Evolutionary conservation across 306 rosid genomes (phyloP).

Genomic region (Amphicarpaea edgeworthii): DNA sequence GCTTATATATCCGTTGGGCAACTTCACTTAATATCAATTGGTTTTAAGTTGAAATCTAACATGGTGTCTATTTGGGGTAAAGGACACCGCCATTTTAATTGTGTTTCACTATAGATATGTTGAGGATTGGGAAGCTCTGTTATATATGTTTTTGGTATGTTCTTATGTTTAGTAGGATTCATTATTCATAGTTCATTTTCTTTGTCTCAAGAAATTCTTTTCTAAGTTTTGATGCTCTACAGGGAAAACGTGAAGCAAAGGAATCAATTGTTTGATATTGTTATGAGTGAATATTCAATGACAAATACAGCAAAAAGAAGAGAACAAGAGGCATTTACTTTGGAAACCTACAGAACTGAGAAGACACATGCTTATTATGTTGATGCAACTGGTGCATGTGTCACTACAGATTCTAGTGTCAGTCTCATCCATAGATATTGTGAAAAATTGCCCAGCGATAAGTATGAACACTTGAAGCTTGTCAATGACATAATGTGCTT

Average conservation of each 20-base stretch:
- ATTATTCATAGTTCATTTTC: background rate
- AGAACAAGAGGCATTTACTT: slow-evolving; percentile 52
- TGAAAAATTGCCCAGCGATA: slow-evolving; percentile 63
- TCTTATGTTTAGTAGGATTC: background rate
- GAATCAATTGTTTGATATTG: slow-evolving; percentile 61
- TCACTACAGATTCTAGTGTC: slow-evolving; percentile 68
- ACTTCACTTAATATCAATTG: too few relatives aligned
- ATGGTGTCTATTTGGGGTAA: background rate
- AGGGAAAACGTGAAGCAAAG: slow-evolving; percentile 73
- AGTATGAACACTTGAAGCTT: slow-evolving; percentile 46
- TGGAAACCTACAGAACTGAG: slow-evolving; percentile 41
- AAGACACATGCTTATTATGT: slow-evolving; percentile 54
- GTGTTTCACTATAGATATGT: too few relatives aligned
- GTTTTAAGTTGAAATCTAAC: too few relatives aligned
- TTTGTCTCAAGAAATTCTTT: background rate
- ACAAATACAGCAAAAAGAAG: slow-evolving; percentile 54
- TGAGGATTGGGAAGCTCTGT: too few relatives aligned
- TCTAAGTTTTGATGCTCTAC: slow-evolving; percentile 12
- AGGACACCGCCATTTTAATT: background rate
- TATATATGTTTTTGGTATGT: background rate
- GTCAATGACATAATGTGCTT: background rate
- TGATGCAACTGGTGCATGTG: slow-evolving; percentile 61
- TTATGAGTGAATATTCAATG: slow-evolving; percentile 67
- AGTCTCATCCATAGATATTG: slow-evolving; percentile 64
- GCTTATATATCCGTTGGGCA: too few relatives aligned